These are phyloP conservation scores for Aureobasidium sp. DNA, from an alignment of 2,329 filamentous ascomycete genomes.

Conservation along the genomic window DNA sequence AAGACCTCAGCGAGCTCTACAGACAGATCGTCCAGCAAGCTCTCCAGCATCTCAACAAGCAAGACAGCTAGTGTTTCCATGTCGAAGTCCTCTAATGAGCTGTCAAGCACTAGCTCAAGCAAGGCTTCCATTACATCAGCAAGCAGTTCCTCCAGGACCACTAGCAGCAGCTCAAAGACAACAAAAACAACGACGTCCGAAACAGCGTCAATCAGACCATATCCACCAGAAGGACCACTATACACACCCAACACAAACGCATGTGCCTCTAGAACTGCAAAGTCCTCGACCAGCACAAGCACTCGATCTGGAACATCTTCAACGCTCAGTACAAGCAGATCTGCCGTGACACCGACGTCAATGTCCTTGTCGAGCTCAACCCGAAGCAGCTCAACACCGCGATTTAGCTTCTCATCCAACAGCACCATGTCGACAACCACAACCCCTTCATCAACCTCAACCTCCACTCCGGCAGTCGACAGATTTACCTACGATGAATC, in stretches of 20 bases:
- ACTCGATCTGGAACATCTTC: neutral
- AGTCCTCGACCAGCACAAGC: neutral
- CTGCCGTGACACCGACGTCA: too few relatives aligned
- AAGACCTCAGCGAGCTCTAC: neutral
- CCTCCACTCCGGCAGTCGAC: neutral
- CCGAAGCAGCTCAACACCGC: neutral
- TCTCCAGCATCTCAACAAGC: neutral
- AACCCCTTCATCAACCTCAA: neutral
- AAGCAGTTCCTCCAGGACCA: neutral
- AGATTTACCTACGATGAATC: neutral
- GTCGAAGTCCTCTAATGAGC: neutral
- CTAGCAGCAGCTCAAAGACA: neutral
- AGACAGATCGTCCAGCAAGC: neutral
- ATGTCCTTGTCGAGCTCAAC: neutral
- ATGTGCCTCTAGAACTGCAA: neutral
- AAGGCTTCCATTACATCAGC: neutral
- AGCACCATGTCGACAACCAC: neutral
- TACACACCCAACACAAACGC: constrained; percentile 8
- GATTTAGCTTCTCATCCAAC: neutral
- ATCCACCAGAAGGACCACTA: neutral
- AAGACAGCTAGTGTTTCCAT: neutral
- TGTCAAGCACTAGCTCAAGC: neutral
- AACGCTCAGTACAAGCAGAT: neutral
- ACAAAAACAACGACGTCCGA: neutral
- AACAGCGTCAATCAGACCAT: neutral